phyloP scores from a whole-genome alignment of 1,284 basidiomycete species.

The Rhodotorula sp. region DNA sequence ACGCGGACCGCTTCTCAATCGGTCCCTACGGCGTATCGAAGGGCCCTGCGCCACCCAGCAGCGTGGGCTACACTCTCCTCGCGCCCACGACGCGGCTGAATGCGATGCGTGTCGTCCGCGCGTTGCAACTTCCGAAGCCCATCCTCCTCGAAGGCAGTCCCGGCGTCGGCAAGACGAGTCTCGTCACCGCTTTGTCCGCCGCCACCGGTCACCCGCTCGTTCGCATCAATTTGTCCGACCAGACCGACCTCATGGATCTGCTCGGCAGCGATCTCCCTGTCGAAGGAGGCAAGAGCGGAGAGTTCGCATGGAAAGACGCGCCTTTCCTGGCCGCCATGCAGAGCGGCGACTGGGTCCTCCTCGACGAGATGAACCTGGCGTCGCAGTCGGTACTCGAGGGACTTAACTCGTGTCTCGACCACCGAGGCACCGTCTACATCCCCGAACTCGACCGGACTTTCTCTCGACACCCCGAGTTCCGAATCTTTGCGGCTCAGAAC shows the following conservation, averaged over 20 bases:
- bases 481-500: slow-evolving; percentile 97
- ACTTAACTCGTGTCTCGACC: slow-evolving; percentile 93
- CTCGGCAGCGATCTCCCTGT: slow-evolving; percentile 96
- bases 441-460: slow-evolving; percentile 93
- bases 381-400: slow-evolving; percentile 84
- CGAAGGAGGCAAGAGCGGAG: slow-evolving; percentile 83
- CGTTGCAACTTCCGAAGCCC: slow-evolving; percentile 85
- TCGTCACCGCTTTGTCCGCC: slow-evolving; percentile 82
- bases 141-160: slow-evolving; percentile 96
- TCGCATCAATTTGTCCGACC: slow-evolving; percentile 98
- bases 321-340: slow-evolving; percentile 92
- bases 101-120: slow-evolving; percentile 83
- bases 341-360: slow-evolving; percentile 89
- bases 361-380: slow-evolving; percentile 67
- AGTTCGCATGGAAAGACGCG: slow-evolving; percentile 97
- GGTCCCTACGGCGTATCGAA: slow-evolving; percentile 72
- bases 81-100: slow-evolving; percentile 89
- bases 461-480: slow-evolving; percentile 81
- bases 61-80: slow-evolving; percentile 68
- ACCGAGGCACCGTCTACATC: slow-evolving; percentile 91
- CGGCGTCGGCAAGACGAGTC: slow-evolving; percentile 97
- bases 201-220: slow-evolving; percentile 75
- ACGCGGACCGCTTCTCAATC: slow-evolving; percentile 57
- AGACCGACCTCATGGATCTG: slow-evolving; percentile 94
- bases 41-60: slow-evolving; percentile 54